A percentile compares a stretch with the other conserved stretches of the same genome.
phyloP scores from a whole-genome alignment of 2,329 filamentous ascomycete species.

The Onygena corvina region DNA sequence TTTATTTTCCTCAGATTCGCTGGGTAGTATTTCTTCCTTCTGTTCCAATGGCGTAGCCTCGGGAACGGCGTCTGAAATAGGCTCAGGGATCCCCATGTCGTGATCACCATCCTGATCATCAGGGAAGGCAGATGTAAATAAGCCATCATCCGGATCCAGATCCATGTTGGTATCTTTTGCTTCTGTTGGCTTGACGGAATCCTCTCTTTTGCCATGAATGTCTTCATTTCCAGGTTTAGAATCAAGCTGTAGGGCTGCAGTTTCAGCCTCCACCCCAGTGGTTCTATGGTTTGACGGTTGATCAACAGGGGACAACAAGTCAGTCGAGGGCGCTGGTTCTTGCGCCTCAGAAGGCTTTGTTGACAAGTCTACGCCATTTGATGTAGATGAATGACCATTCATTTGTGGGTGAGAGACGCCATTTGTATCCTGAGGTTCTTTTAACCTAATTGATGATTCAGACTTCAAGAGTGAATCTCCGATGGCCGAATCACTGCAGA shows the following conservation, averaged over 20 bases:
- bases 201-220: not conserved
- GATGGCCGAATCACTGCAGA: not conserved
- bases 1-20: not conserved
- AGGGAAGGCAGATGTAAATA: not conserved
- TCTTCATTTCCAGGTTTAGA: not conserved
- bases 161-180: not conserved
- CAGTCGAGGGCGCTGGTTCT: not conserved
- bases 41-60: not conserved
- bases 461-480: not conserved
- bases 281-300: not conserved
- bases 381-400: constrained; percentile 9
- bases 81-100: not conserved
- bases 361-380: constrained; percentile 1
- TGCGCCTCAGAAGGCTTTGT: not conserved
- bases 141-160: not conserved
- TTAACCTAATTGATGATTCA: not conserved
- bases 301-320: not conserved
- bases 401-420: constrained; percentile 8
- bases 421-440: not conserved
- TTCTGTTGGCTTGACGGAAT: not conserved
- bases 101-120: not conserved
- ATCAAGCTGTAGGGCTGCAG: constrained; percentile 4
- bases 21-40: not conserved
- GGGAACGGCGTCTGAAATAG: not conserved
- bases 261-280: constrained; percentile 4